These are phyloP conservation scores for Yarrowia osloensis DNA, from an alignment of 805 yeast genomes.

Conservation along the genomic window DNA sequence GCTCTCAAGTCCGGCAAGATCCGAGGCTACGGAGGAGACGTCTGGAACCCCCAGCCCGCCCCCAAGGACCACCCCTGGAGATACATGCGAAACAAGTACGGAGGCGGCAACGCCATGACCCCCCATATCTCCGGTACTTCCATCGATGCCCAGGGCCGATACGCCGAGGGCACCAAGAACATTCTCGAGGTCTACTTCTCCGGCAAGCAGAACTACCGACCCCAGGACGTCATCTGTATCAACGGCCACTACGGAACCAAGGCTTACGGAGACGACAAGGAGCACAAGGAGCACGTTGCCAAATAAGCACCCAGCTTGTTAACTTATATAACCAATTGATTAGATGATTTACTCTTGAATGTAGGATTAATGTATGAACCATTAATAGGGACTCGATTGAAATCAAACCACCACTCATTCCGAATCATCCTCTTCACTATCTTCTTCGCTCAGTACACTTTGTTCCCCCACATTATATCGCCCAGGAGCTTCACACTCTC, in stretches of 20 bases:
- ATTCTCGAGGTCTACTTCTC: slow-evolving; percentile 65
- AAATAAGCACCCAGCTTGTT: slow-evolving; percentile 2
- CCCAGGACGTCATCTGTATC: slow-evolving; percentile 72
- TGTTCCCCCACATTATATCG: too few relatives aligned
- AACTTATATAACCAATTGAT: not conserved
- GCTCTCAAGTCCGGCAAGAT: slow-evolving; percentile 55
- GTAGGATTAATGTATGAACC: not conserved
- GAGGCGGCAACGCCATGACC: slow-evolving; percentile 82
- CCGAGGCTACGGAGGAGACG: slow-evolving; percentile 58
- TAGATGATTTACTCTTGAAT: not conserved
- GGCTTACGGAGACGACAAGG: slow-evolving; percentile 62
- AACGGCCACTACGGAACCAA: slow-evolving; percentile 73
- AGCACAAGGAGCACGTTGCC: slow-evolving; percentile 22
- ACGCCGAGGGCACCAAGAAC: slow-evolving; percentile 66
- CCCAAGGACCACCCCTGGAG: slow-evolving; percentile 80
- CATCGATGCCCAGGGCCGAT: slow-evolving; percentile 75
- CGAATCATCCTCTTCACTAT: too few relatives aligned
- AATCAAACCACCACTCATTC: too few relatives aligned
- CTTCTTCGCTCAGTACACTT: too few relatives aligned
- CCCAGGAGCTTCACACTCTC: too few relatives aligned
- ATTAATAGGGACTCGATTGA: too few relatives aligned
- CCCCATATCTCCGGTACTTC: slow-evolving; percentile 81
- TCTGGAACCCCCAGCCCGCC: slow-evolving; percentile 45
- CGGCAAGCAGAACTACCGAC: slow-evolving; percentile 65
- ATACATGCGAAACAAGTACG: slow-evolving; percentile 60